Evolutionary conservation across 2,329 filamentous ascomycete genomes (phyloP).

Genomic region (Aureobasidium uvarum): DNA sequence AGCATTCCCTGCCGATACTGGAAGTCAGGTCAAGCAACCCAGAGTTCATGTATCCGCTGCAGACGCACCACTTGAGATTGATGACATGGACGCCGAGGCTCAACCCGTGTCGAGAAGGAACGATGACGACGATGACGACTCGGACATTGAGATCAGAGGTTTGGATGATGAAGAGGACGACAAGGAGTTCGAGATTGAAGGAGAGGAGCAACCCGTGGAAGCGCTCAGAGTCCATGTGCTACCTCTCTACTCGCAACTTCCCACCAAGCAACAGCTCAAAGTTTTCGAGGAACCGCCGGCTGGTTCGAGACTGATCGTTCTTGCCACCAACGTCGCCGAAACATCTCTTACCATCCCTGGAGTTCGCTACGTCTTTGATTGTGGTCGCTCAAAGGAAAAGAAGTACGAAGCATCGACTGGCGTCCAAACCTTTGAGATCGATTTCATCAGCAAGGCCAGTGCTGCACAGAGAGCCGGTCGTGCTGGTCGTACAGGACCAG

Average conservation of each 20-base stretch:
- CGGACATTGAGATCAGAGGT: slow-evolving; percentile 61
- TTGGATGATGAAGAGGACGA: slow-evolving; percentile 60
- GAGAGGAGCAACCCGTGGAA: slow-evolving; percentile 54
- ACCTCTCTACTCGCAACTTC: slow-evolving; percentile 90
- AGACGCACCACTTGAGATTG: slow-evolving; percentile 67
- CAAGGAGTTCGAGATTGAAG: slow-evolving; percentile 49
- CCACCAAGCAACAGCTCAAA: slow-evolving; percentile 83
- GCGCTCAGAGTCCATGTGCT: slow-evolving; percentile 77
- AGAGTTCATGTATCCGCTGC: slow-evolving; percentile 74
- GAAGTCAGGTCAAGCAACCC: slow-evolving; percentile 52
- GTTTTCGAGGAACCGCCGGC: slow-evolving; percentile 81
- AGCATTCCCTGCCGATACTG: slow-evolving; percentile 57
- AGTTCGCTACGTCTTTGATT: slow-evolving; percentile 93
- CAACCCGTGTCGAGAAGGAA: slow-evolving; percentile 44
- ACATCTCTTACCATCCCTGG: slow-evolving; percentile 96
- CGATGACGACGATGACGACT: slow-evolving; percentile 42
- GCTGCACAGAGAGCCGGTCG: slow-evolving; percentile 88
- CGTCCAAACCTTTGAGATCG: slow-evolving; percentile 91
- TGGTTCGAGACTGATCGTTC: slow-evolving; percentile 77
- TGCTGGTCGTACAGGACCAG: slow-evolving; percentile 91
- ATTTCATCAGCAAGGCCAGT: slow-evolving; percentile 97
- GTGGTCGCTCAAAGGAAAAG: slow-evolving; percentile 86
- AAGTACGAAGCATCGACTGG: slow-evolving; percentile 84
- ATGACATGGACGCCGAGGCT: slow-evolving; percentile 69
- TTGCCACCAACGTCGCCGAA: slow-evolving; percentile 96